Base-by-base conservation (phyloP, 2,329 filamentous ascomycete genomes). In the Cercospora sp. region DNA sequence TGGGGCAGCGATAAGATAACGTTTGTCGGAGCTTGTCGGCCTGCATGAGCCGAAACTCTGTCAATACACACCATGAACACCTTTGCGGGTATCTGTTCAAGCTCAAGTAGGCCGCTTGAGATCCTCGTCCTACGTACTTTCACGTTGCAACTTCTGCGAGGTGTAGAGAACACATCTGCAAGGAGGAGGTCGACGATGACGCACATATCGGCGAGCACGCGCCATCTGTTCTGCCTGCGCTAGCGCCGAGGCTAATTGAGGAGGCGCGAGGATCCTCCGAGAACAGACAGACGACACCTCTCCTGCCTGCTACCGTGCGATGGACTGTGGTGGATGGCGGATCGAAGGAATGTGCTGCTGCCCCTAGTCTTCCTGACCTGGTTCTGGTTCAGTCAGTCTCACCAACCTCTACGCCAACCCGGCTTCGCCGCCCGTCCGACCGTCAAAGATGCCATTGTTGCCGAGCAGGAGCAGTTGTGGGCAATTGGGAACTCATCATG, bases 331-430 rank as follows among this genome's bases (percentile, higher is more conserved):
- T 77, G 75, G 53, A 78, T 78, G 77, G 77, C 77, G 71, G 77
- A 78, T 73, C 80, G 83, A 76, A 77, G 84, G 77, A 74, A 81
- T 79, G 73, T 78, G 70, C 77, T 87, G 70, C 78, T 78, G 59
- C 75, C 85, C 64, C 76, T 87, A 67, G 71, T 87, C 72, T 75
- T 87, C 73, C 77, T 86, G 40, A 79, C 85, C 68, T 86, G 86
- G 78, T 80, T 87, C 65, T 81, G 86, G 69, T 78, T 86, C 66
- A 83, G 82, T 60, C 84, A 83, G 3, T 82, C 84, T 69, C 79
- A 82, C 18, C 70, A 62, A 57, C 64, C 70, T 74, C 79, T 45
- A 12, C 55, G 68, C 26, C 28, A 79, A 77, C 13, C 72, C 79
- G 66, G 64, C 16, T 75, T 80, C 61, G 76, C 80, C 60, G 79